Evolutionary conservation across 2,329 filamentous ascomycete genomes (phyloP).

Genomic region (Dothistroma septosporum): DNA sequence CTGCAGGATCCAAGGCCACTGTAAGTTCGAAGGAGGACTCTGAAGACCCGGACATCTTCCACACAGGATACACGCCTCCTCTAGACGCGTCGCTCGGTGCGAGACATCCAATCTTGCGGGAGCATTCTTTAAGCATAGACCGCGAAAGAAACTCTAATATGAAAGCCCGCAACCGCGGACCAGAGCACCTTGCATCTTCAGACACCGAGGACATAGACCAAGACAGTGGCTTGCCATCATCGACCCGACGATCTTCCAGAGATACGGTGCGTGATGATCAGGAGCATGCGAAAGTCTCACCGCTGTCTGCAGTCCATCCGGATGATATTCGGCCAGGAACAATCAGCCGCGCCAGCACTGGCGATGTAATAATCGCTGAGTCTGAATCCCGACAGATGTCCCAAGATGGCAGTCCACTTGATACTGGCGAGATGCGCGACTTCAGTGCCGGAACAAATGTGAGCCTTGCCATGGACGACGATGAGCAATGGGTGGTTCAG

Average conservation of each 20-base stretch:
- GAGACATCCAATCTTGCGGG: constrained; percentile 24
- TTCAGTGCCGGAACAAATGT: constrained; percentile 27
- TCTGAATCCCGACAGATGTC: background rate
- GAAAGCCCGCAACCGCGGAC: constrained; percentile 36
- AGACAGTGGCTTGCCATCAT: constrained; percentile 51
- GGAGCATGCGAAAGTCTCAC: constrained; percentile 23
- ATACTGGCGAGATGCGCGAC: constrained; percentile 21
- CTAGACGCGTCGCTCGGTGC: constrained; percentile 64
- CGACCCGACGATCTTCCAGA: constrained; percentile 32
- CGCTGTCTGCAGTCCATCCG: constrained; percentile 22
- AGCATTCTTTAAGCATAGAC: constrained; percentile 48
- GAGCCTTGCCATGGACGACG: constrained; percentile 24
- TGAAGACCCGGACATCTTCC: constrained; percentile 59
- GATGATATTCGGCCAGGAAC: constrained; percentile 2
- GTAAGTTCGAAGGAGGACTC: constrained; percentile 25
- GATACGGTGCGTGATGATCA: constrained; percentile 20
- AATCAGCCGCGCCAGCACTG: constrained; percentile 31
- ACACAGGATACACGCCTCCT: constrained; percentile 69
- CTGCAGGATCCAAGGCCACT: constrained; percentile 19
- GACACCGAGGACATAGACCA: constrained; percentile 49
- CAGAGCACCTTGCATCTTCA: constrained; percentile 15
- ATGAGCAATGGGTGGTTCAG: constrained; percentile 24
- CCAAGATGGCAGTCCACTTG: constrained; percentile 12
- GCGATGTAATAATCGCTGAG: constrained; percentile 28
- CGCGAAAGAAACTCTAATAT: constrained; percentile 37